Evolutionary conservation across 1,284 basidiomycete genomes (phyloP).

Genomic region (Mycena citricolor): DNA sequence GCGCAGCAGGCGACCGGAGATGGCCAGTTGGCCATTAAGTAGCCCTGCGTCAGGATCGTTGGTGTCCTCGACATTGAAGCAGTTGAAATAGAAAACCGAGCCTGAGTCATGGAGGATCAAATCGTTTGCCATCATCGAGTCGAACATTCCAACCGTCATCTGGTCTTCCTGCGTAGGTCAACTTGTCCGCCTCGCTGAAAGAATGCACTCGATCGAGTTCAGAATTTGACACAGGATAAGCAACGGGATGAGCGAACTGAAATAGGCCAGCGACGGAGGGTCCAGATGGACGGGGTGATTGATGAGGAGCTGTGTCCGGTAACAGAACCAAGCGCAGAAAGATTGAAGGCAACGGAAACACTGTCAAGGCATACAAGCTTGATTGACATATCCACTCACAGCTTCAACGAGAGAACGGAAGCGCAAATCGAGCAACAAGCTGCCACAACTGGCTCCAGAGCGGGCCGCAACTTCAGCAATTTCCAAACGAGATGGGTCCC

Average conservation of each 20-base stretch:
- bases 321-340: slow-evolving; percentile 2
- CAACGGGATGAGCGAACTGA: slow-evolving; percentile 43
- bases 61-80: slow-evolving; percentile 71
- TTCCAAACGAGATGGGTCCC: slow-evolving; percentile 70
- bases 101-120: slow-evolving; percentile 40
- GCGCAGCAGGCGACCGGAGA: slow-evolving; percentile 73
- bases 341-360: not conserved
- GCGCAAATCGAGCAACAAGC: slow-evolving; percentile 78
- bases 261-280: slow-evolving; percentile 72
- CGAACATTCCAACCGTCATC: slow-evolving; percentile 69
- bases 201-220: slow-evolving; percentile 55
- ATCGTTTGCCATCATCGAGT: no score
- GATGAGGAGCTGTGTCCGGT: slow-evolving; percentile 44
- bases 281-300: slow-evolving; percentile 82
- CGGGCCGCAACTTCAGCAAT: slow-evolving; percentile 84
- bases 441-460: slow-evolving; percentile 80
- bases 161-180: slow-evolving; percentile 63
- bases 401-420: slow-evolving; percentile 73
- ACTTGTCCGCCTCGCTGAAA: slow-evolving; percentile 83
- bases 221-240: not conserved
- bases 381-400: slow-evolving; percentile 30
- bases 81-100: slow-evolving; percentile 79
- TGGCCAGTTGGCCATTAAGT: slow-evolving; percentile 75
- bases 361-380: slow-evolving; percentile 6
- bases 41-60: slow-evolving; percentile 73